Percentiles rank a stretch among this genome's conserved stretches.
phyloP scores from a whole-genome alignment of 345 rosid species.

The Eucalyptus globulus region DNA sequence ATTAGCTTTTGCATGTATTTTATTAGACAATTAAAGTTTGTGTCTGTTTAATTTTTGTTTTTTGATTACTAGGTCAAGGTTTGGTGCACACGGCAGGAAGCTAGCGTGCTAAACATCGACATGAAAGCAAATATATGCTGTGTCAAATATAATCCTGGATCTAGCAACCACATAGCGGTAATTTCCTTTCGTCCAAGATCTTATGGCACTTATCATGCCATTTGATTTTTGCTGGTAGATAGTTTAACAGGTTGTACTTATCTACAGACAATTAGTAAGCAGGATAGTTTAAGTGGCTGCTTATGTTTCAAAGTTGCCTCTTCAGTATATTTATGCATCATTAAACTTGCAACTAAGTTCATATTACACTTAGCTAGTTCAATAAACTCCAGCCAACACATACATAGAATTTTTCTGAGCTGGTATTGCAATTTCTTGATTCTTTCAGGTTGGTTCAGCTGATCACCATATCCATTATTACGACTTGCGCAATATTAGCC shows the following conservation, averaged over 20 bases:
- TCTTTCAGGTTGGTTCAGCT: slow-evolving; percentile 90
- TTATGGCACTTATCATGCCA: not conserved
- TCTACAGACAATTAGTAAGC: not conserved
- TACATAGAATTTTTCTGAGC: not conserved
- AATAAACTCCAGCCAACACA: not conserved
- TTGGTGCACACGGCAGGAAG: slow-evolving; percentile 97
- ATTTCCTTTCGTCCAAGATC: not conserved
- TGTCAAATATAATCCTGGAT: slow-evolving; percentile 97
- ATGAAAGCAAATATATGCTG: slow-evolving; percentile 99
- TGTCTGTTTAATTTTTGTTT: not conserved
- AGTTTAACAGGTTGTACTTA: not conserved
- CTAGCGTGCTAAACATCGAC: slow-evolving; percentile 89
- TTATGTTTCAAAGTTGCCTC: not conserved
- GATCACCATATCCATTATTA: slow-evolving; percentile 90
- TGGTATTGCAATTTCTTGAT: not conserved
- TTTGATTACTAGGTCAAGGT: slow-evolving; percentile 67
- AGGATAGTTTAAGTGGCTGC: not conserved
- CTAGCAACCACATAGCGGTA: slow-evolving; percentile 94
- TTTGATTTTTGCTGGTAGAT: not conserved
- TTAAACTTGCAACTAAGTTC: not conserved
- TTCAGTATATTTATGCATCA: not conserved
- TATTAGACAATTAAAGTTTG: not conserved
- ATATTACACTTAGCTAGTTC: not conserved
- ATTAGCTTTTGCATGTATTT: not conserved
- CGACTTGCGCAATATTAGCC: slow-evolving; percentile 76